Evolutionary conservation across 257 asterid genomes (phyloP), one percentile per base, ranked within the genome.

Genomic region (Nicotiana knightiana): DNA sequence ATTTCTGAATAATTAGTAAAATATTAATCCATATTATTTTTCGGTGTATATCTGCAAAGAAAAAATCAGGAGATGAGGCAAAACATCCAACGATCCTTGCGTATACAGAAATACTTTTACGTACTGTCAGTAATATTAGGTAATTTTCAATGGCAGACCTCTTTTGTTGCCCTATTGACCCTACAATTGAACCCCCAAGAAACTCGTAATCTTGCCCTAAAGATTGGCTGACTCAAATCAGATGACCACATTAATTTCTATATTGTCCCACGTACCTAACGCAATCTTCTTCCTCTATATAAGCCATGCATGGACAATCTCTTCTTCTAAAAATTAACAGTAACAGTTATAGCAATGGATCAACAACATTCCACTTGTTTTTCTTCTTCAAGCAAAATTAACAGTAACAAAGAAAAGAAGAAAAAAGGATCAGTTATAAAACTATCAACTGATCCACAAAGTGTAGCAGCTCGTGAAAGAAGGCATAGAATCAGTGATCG

Each of bases 371-470:
- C n/a, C 54, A 61, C 89, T 6, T 79, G 83, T 17, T 83, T 82
- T 78, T 85, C 35, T 85, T 81, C 77, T 85, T 30, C 61, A 75
- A 21, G 63, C 83, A 28, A 85, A 43, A 76, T 65, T 35, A 82
- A 28, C 30, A 28, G 46, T 70, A 4, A 48, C 33, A 79, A 85
- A 79, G 78, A 85, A 33, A 83, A 73, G 84, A 86, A 81, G 73
- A 67, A 64, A 32, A 84, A 80, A 51, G 3, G 51, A 43, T 43
- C 51, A 43, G 76, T 83, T 21, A 33, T 80, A 91, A 93, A 84
- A 86, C 87, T 94, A 37, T 94, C 98, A 9, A 90, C 97, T 3
- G 97, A 92, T 84, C 97, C 97, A 9, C 98, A 94, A 68, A 93
- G 95, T 77, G 90, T 93, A 48, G 98, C 98, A 58, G 97, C 97